Evolutionary conservation across 1,284 basidiomycete species (phyloP), one percentile per base, ranked within the genome.

Genomic region (Mycena sp.): DNA sequence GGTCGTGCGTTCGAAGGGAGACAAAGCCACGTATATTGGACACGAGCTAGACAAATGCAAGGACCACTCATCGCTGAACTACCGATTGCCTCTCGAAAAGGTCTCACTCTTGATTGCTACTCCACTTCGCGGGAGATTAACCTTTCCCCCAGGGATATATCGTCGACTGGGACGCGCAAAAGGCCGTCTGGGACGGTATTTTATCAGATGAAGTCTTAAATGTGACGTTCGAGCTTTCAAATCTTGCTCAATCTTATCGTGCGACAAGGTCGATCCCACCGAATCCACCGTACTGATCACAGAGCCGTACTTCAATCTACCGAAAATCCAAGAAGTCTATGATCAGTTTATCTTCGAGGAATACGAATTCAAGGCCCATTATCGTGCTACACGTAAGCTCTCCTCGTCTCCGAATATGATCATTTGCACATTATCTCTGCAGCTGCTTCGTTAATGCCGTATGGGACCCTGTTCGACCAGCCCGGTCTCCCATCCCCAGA

Each of bases 311-410:
- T 93, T 96, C 83, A 95, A 97, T 76, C 81, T 97, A 11, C 93
- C 94, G 19, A 95, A 94, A 73, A 87, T 97, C 19, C 92, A 96
- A 78, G 91, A 94, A 43, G 87, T 93, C 40, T 95, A 96, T 68
- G 96, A 98, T 75, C 92, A 98, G 77, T 92, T 99, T 73, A 82
- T 97, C 0, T 98, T 98, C 71, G 96, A 99, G 73, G 95, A 98
- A 76, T 99, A 96, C 80, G 96, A 96, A 71, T 98, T 97, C 73
- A 81, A 84, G 45, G 90, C 92, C 48, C 94, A 94, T 74, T 85
- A 88, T 76, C 86, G 95, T 35, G 89, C 87, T 72, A 88, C 93
- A 54, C 90, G 94, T 96, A 77, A 75, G 91, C 30, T 1, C 14
- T 30, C 19, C 10, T 64, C 65, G 65, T n/a, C n/a, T n/a, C n/a